Conservation (phyloP, 2,329 filamentous ascomycete species). For the Clonostachys byssicola region DNA sequence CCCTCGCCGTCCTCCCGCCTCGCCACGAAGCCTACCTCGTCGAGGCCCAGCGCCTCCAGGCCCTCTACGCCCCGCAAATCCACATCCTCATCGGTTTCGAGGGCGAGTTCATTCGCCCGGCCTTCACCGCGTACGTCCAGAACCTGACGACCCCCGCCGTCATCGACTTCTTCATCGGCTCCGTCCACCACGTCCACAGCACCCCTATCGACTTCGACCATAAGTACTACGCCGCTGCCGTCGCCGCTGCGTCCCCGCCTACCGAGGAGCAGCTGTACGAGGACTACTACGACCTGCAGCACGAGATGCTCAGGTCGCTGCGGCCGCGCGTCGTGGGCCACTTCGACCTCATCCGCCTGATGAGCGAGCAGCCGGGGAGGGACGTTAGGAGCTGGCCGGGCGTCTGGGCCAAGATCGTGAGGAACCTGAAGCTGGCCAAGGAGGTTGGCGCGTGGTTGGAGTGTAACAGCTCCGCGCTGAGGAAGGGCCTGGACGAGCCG, state of each 20-base stretch:
- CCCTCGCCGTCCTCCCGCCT: conserved; percentile 41
- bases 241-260: conserved; percentile 28
- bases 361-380: conserved; percentile 64
- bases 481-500: conserved; percentile 87
- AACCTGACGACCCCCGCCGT: conserved; percentile 58
- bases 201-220: conserved; percentile 86
- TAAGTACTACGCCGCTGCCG: conserved; percentile 53
- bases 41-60: conserved; percentile 71
- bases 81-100: conserved; percentile 87
- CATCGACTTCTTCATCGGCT: conserved; percentile 90
- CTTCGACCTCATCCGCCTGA: conserved; percentile 84
- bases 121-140: conserved; percentile 51
- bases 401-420: conserved; percentile 70
- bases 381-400: conserved; percentile 52
- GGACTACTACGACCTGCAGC: conserved; percentile 86
- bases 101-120: conserved; percentile 81
- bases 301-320: conserved; percentile 70
- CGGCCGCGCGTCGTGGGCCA: conserved; percentile 81
- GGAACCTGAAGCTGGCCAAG: conserved; percentile 70
- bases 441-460: conserved; percentile 81
- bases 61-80: conserved; percentile 66
- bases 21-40: conserved; percentile 68
- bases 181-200: conserved; percentile 82
- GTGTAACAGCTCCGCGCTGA: conserved; percentile 80
- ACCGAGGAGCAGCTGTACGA: conserved; percentile 70